Conservation (phyloP, 2,329 filamentous ascomycete genomes). For the Colletotrichum truncatum region DNA sequence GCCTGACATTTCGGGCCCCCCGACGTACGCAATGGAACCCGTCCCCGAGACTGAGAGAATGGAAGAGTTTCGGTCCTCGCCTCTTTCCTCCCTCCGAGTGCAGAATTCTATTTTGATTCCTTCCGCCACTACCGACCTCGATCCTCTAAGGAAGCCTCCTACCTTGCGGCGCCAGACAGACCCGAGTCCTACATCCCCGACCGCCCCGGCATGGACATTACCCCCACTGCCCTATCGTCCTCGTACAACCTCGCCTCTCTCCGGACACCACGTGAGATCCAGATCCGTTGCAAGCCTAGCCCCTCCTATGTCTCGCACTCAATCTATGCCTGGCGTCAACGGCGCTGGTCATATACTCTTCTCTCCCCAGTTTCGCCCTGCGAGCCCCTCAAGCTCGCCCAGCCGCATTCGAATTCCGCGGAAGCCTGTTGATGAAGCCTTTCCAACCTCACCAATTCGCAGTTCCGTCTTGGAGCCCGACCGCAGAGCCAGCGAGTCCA, state of each 20-base stretch:
- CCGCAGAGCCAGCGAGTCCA: slow-evolving; percentile 56
- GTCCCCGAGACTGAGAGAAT: slow-evolving; percentile 75
- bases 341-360: slow-evolving; percentile 67
- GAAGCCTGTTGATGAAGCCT: slow-evolving; percentile 68
- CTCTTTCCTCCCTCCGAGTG: slow-evolving; percentile 63
- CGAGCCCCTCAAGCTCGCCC: slow-evolving; percentile 64
- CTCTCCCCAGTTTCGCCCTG: slow-evolving; percentile 61
- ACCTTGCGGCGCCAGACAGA: slow-evolving; percentile 68
- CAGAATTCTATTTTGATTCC: slow-evolving; percentile 42
- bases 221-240: slow-evolving; percentile 66
- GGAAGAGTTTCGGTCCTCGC: slow-evolving; percentile 70
- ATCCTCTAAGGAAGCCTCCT: slow-evolving; percentile 59
- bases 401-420: slow-evolving; percentile 60
- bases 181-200: slow-evolving; percentile 61
- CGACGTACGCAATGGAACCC: slow-evolving; percentile 64
- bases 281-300: slow-evolving; percentile 65
- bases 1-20: slow-evolving; percentile 24
- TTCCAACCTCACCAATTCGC: slow-evolving; percentile 64
- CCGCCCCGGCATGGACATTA: slow-evolving; percentile 59
- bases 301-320: slow-evolving; percentile 68
- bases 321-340: slow-evolving; percentile 71
- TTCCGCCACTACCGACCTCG: slow-evolving; percentile 49
- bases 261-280: slow-evolving; percentile 65
- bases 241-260: slow-evolving; percentile 69
- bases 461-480: slow-evolving; percentile 65